Percentiles rank a stretch among this genome's conserved stretches.
Evolutionary conservation across 306 rosid genomes (phyloP).

Genomic region (Casuarina cunninghamiana): DNA sequence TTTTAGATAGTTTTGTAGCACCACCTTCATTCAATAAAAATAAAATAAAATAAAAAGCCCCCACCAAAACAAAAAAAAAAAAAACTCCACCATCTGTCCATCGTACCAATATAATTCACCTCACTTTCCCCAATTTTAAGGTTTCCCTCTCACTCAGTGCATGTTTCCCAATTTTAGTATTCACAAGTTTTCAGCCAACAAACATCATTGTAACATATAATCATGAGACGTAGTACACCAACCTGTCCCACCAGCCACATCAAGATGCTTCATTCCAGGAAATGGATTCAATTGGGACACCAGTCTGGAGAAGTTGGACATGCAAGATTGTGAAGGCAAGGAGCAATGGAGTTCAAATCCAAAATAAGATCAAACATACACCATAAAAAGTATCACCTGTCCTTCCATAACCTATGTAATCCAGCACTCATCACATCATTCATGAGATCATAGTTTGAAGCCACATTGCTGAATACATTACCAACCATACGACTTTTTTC

Average conservation of each 20-base stretch:
- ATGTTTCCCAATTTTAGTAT: not conserved
- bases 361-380: slow-evolving; percentile 2
- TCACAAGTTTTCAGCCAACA: slow-evolving; percentile 14
- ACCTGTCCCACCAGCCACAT: slow-evolving; percentile 99
- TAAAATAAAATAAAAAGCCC: too few relatives aligned
- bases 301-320: slow-evolving; percentile 50
- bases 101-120: too few relatives aligned
- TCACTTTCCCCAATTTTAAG: not conserved
- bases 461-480: slow-evolving; percentile 83
- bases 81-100: not conserved
- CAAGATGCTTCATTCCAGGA: slow-evolving; percentile 97
- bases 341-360: slow-evolving; percentile 5
- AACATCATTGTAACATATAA: slow-evolving; percentile 16
- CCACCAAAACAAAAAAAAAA: too few relatives aligned
- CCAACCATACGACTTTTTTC: slow-evolving; percentile 86
- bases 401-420: slow-evolving; percentile 96
- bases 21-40: not conserved
- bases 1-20: not conserved
- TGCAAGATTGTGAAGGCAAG: slow-evolving; percentile 19
- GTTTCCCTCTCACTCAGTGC: not conserved
- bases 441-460: slow-evolving; percentile 85
- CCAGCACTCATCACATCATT: slow-evolving; percentile 96
- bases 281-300: slow-evolving; percentile 88
- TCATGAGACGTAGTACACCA: slow-evolving; percentile 11
- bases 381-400: slow-evolving; percentile 47